Evolutionary conservation across 202 grass and related monocot species (phyloP).

Genomic region (Digitaria exilis): DNA sequence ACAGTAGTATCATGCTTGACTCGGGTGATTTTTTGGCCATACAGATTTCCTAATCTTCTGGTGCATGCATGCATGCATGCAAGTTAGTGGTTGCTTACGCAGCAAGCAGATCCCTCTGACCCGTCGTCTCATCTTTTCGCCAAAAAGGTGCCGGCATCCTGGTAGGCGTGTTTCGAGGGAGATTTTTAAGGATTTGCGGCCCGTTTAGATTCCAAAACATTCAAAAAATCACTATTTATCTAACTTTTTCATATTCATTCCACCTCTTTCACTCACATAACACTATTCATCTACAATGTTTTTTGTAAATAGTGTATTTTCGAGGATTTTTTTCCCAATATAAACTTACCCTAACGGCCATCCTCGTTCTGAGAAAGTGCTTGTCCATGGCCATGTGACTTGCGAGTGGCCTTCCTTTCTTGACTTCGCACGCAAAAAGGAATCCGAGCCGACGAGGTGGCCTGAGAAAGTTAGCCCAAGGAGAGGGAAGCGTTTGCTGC

Average conservation of each 20-base stretch:
- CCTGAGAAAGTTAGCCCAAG: background rate
- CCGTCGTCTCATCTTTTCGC: background rate
- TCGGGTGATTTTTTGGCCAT: too few species aligned
- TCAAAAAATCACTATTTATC: too few species aligned
- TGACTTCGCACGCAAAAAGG: background rate
- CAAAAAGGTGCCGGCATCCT: background rate
- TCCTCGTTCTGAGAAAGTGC: background rate
- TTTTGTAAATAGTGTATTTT: too few species aligned
- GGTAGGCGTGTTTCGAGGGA: background rate
- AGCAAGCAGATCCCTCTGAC: background rate
- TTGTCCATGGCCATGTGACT: background rate
- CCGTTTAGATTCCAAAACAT: too few species aligned
- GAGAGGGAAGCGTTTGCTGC: background rate
- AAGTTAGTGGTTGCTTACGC: constrained; percentile 16
- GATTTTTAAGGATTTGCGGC: background rate
- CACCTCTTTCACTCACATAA: too few species aligned
- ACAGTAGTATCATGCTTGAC: too few species aligned
- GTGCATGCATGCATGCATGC: too few species aligned
- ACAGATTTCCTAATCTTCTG: background rate
- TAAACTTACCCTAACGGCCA: too few species aligned
- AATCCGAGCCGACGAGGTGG: background rate
- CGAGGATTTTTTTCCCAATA: too few species aligned
- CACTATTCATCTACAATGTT: too few species aligned
- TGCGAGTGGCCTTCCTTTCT: constrained; percentile 28
- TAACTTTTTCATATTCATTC: too few species aligned